Evolutionary conservation across 2,329 filamentous ascomycete species (phyloP), one percentile per base, ranked within the genome.

Genomic region (Ilyonectria robusta): DNA sequence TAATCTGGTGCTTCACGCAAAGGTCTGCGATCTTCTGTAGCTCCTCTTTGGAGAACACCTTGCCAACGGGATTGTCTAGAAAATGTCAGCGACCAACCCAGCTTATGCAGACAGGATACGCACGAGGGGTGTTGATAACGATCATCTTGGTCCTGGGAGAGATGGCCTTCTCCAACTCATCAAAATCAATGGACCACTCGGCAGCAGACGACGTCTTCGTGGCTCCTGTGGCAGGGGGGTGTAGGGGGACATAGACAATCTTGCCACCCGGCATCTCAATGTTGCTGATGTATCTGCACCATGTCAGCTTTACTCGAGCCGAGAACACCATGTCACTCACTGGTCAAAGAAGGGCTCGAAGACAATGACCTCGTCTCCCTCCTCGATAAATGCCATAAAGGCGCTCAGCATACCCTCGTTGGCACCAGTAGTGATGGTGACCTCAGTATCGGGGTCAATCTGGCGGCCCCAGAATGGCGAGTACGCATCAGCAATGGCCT

Each of bases 331-430:
- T 5, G 17, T 8, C 4, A 73, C 78, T 64, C 58, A 93, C 91
- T 99, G 96, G 82, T 99, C 96, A 79, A 98, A 99, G 84, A 98
- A 99, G 11, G 96, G 96, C 84, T 99, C 96, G 79, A 99, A 98
- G 63, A 99, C 89, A 72, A 99, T 98, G 72, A 98, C 96, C 81
- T 99, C 96, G 78, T 99, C 96, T 13, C 94, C 96, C 1, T 89
- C 88, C 81, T 99, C 96, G 65, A 99, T 91, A 75, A 99, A 99
- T 3, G 89, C 96, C 96, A 99, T 98, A 78, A 99, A 98, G 0
- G 95, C 96, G 78, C 93, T 95, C 71, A 99, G 86, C 94, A 98
- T 98, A 76, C 94, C 92, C 83, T 97, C 93, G 76, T 97, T 97
- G 46, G 94, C 93, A 48, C 93, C 93, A 0, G 95, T 98, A 5